A percentile compares a stretch with the other conserved stretches of the same genome.
Conservation (phyloP, 257 asterid genomes). For the Forsythia viridissima region DNA sequence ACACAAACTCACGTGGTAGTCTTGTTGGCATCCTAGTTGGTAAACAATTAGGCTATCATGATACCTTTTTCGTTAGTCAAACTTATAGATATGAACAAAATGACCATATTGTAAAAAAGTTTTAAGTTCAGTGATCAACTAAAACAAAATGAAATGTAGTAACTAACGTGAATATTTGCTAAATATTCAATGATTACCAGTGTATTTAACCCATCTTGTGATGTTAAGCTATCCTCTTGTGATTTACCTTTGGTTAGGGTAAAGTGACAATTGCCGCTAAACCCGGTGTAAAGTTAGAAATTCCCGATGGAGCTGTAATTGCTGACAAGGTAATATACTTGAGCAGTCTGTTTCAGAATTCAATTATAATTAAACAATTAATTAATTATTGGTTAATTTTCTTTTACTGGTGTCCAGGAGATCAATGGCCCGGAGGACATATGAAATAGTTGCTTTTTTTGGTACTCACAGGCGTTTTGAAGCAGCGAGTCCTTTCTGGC, state of each 20-base stretch:
- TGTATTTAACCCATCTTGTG: not conserved
- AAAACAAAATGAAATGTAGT: not conserved
- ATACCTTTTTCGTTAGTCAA: not conserved
- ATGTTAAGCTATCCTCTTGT: not conserved
- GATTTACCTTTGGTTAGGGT: conserved; percentile 50
- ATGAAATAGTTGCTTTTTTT: conserved; percentile 20
- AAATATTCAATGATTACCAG: not conserved
- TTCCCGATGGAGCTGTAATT: conserved; percentile 76
- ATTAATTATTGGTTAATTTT: not conserved
- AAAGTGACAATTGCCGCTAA: conserved; percentile 75
- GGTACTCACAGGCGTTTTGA: not conserved
- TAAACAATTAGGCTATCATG: not conserved
- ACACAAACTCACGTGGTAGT: no score
- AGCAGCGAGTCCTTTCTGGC: not conserved
- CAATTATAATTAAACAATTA: not conserved
- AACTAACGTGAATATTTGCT: not conserved
- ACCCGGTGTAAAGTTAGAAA: conserved; percentile 72
- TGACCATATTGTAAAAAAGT: not conserved
- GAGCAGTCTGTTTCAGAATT: not conserved
- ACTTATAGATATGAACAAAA: not conserved
- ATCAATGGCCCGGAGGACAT: conserved; percentile 81
- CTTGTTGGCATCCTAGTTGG: no score
- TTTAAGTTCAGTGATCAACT: not conserved
- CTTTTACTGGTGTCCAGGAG: conserved; percentile 48
- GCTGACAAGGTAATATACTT: conserved; percentile 63